These are phyloP conservation scores for Fusarium nurragi DNA, from an alignment of 2,329 filamentous ascomycete species.

Conservation along the genomic window DNA sequence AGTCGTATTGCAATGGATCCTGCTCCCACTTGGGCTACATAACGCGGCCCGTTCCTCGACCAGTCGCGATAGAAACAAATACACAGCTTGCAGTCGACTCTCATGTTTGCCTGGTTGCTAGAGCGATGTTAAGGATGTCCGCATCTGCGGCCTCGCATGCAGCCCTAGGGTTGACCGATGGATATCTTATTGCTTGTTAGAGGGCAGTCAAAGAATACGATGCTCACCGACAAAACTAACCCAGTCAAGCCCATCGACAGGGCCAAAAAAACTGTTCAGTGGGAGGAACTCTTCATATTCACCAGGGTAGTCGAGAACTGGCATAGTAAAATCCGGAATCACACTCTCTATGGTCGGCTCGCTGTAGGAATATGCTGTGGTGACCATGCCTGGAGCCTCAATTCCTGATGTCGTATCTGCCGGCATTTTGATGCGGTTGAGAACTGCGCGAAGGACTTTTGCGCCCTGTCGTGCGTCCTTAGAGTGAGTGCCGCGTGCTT, in stretches of 20 bases:
- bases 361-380: not conserved
- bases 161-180: slow-evolving; percentile 42
- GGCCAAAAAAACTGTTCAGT: slow-evolving; percentile 51
- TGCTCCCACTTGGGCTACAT: not conserved
- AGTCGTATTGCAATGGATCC: not conserved
- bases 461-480: slow-evolving; percentile 56
- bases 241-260: slow-evolving; percentile 52
- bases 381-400: slow-evolving; percentile 1
- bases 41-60: slow-evolving; percentile 24
- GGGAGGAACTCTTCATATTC: slow-evolving; percentile 49
- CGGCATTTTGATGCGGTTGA: slow-evolving; percentile 49
- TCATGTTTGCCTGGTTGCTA: slow-evolving; percentile 5
- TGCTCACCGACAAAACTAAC: slow-evolving; percentile 42
- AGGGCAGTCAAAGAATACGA: not conserved
- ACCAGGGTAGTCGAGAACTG: slow-evolving; percentile 30
- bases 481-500: slow-evolving; percentile 50
- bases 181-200: slow-evolving; percentile 35
- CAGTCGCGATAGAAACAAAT: slow-evolving; percentile 27
- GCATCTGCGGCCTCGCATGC: slow-evolving; percentile 9
- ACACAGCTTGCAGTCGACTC: not conserved
- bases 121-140: slow-evolving; percentile 5
- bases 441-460: slow-evolving; percentile 55
- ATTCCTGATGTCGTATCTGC: slow-evolving; percentile 3
- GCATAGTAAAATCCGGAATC: slow-evolving; percentile 19
- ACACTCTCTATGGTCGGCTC: slow-evolving; percentile 1